These are phyloP conservation scores for Russula ochroleuca DNA, from an alignment of 768 basidiomycete species.

Conservation along the genomic window DNA sequence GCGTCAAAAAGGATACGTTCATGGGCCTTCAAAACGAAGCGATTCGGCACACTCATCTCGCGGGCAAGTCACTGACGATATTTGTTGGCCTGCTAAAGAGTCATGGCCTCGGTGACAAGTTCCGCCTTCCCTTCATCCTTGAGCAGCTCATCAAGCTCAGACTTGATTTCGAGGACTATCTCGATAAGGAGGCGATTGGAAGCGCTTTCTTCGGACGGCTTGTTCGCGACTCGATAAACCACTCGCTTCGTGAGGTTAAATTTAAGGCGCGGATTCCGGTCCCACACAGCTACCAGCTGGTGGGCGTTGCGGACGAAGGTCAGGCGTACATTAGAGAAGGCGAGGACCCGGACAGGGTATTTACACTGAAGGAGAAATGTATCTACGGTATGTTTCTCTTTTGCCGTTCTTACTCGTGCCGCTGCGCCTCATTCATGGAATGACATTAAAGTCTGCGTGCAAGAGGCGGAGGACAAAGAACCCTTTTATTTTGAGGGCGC, in stretches of 20 bases:
- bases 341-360: background rate
- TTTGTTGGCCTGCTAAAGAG: background rate
- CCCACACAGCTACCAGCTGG: conserved; percentile 50
- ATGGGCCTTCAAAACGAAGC: background rate
- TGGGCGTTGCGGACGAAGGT: conserved; percentile 49
- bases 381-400: background rate
- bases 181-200: conserved; percentile 49
- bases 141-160: background rate
- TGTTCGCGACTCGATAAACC: conserved; percentile 54
- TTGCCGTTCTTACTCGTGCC: background rate
- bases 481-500: conserved; percentile 1
- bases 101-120: background rate
- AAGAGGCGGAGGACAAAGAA: background rate
- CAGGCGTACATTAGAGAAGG: background rate
- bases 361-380: background rate
- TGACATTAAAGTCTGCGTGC: background rate
- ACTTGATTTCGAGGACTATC: background rate
- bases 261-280: conserved; percentile 69
- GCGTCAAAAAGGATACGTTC: background rate
- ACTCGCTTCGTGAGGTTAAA: conserved; percentile 68
- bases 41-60: background rate
- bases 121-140: background rate
- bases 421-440: background rate
- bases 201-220: conserved; percentile 54
- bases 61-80: background rate